Conservation (phyloP, 2,329 filamentous ascomycete genomes). For the Penicillium sclerotiorum region DNA sequence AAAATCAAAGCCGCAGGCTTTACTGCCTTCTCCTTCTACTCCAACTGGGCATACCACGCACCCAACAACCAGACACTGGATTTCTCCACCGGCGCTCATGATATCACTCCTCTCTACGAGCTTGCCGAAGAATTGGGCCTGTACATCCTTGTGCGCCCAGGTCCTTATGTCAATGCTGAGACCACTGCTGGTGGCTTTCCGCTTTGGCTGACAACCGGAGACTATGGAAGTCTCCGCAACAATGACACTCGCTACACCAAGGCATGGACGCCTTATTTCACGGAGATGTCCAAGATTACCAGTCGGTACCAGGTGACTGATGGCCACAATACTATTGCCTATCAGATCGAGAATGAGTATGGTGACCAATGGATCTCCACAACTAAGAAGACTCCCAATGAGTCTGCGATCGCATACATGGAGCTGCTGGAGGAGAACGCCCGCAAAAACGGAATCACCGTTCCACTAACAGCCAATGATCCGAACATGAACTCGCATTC, state of each 20-base stretch:
- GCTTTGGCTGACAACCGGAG: constrained; percentile 63
- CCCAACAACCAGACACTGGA: constrained; percentile 50
- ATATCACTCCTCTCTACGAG: constrained; percentile 56
- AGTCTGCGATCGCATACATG: constrained; percentile 44
- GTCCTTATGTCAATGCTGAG: constrained; percentile 67
- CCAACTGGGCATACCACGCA: constrained; percentile 54
- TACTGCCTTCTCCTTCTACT: constrained; percentile 52
- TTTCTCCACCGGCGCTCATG: constrained; percentile 56
- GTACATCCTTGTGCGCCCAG: constrained; percentile 60
- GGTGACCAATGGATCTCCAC: constrained; percentile 42
- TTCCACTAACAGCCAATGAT: constrained; percentile 62
- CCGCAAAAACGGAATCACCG: constrained; percentile 59
- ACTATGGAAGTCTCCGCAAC: constrained; percentile 38
- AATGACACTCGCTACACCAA: constrained; percentile 34
- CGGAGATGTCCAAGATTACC: constrained; percentile 32
- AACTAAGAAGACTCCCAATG: constrained; percentile 50
- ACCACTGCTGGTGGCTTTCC: constrained; percentile 65
- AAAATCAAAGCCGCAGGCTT: constrained; percentile 57
- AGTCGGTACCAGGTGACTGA: constrained; percentile 34
- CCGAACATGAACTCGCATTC: constrained; percentile 61
- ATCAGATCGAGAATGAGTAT: constrained; percentile 41
- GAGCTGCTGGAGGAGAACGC: constrained; percentile 57
- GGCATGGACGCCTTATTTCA: constrained; percentile 36
- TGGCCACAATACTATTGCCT: constrained; percentile 30
- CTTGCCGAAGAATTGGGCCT: constrained; percentile 58